phyloP scores from a whole-genome alignment of 1,284 basidiomycete genomes.

The Ustilago tritici region DNA sequence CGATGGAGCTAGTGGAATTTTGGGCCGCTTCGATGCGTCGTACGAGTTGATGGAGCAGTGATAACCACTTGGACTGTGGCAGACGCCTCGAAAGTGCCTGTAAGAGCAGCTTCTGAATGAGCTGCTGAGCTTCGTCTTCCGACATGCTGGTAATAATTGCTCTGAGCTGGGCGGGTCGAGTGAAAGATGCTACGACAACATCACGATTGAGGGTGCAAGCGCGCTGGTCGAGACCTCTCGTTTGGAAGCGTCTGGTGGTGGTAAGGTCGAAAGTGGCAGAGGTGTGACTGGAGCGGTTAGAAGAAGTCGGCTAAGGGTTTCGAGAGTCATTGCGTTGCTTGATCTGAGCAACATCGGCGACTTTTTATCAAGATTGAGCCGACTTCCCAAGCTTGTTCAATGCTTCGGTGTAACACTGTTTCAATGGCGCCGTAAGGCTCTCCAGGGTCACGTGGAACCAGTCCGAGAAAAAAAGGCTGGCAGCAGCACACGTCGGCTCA shows the following conservation, averaged over 20 bases:
- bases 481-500: slow-evolving; percentile 5
- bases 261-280: background rate
- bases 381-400: background rate
- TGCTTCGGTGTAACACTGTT: background rate
- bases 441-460: slow-evolving; percentile 8
- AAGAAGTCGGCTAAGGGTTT: background rate
- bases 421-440: background rate
- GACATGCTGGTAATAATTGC: slow-evolving; percentile 19
- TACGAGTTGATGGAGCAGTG: slow-evolving; percentile 37
- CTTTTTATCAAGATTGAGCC: slow-evolving; percentile 6
- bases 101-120: slow-evolving; percentile 36
- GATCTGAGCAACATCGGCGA: slow-evolving; percentile 13
- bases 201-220: background rate
- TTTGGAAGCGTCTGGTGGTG: background rate
- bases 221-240: background rate
- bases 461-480: background rate
- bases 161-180: background rate
- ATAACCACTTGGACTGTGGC: slow-evolving; percentile 40
- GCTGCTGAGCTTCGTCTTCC: slow-evolving; percentile 30
- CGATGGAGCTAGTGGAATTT: background rate
- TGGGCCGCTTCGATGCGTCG: slow-evolving; percentile 22
- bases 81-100: slow-evolving; percentile 38
- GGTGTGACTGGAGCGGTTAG: background rate
- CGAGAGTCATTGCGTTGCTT: background rate
- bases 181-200: background rate